These are phyloP conservation scores for Colletotrichum nymphaeae DNA, from an alignment of 2,329 filamentous ascomycete genomes.

Conservation along the genomic window DNA sequence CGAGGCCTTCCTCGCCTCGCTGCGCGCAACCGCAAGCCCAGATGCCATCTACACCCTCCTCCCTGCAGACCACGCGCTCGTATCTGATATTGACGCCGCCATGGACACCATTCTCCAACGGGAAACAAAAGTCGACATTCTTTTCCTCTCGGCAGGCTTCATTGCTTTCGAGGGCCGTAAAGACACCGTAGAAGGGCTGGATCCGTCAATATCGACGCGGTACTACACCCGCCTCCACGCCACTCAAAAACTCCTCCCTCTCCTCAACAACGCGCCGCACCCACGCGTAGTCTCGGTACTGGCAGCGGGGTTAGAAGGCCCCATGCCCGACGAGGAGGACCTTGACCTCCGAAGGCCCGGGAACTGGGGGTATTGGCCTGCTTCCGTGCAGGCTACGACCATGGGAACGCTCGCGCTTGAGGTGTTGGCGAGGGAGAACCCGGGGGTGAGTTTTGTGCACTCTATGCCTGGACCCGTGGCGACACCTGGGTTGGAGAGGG, in stretches of 20 bases:
- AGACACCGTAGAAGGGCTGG: slow-evolving; percentile 70
- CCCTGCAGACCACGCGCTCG: slow-evolving; percentile 59
- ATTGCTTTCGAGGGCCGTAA: slow-evolving; percentile 24
- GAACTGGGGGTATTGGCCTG: slow-evolving; percentile 48
- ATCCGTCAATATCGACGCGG: slow-evolving; percentile 60
- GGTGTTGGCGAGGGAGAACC: slow-evolving; percentile 57
- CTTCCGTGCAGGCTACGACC: slow-evolving; percentile 56
- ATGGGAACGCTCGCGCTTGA: slow-evolving; percentile 62
- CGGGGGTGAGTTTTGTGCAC: slow-evolving; percentile 50
- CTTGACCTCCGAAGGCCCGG: slow-evolving; percentile 53
- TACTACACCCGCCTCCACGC: slow-evolving; percentile 71
- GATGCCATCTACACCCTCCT: slow-evolving; percentile 59
- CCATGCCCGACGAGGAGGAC: slow-evolving; percentile 54
- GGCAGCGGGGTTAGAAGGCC: slow-evolving; percentile 60
- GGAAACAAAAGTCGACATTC: slow-evolving; percentile 57
- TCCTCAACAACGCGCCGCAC: slow-evolving; percentile 53
- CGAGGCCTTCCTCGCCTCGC: slow-evolving; percentile 52
- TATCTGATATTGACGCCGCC: slow-evolving; percentile 61
- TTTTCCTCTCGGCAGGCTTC: slow-evolving; percentile 57
- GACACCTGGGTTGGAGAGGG: slow-evolving; percentile 39
- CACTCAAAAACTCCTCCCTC: slow-evolving; percentile 66
- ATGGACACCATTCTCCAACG: slow-evolving; percentile 57
- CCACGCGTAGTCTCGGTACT: slow-evolving; percentile 62
- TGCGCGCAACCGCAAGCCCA: slow-evolving; percentile 52
- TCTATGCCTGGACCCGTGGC: slow-evolving; percentile 45